Conservation (phyloP, 495 filamentous ascomycete species). For the Bombardia bombarda region DNA sequence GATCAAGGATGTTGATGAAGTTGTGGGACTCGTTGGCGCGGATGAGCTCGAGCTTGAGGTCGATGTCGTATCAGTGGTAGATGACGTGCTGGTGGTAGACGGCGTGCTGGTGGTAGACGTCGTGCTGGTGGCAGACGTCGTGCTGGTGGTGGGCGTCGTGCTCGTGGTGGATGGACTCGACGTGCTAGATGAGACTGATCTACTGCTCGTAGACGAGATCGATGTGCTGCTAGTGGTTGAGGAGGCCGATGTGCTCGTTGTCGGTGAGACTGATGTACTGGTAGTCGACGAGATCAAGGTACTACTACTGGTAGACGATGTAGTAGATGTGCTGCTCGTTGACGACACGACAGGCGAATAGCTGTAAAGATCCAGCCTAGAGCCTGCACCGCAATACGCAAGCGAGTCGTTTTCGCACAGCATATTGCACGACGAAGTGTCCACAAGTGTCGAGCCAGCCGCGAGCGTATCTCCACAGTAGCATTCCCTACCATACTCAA, state of each 20-base stretch:
- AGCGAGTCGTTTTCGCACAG: slow-evolving; percentile 24
- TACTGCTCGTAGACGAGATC: neutral
- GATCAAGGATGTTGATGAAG: neutral
- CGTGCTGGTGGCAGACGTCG: neutral
- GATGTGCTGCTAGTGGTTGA: neutral
- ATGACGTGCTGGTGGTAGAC: neutral
- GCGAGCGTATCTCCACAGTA: slow-evolving; percentile 36
- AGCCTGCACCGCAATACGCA: slow-evolving; percentile 15
- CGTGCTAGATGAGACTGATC: neutral
- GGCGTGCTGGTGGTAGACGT: neutral
- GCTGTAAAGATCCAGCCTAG: slow-evolving; percentile 9
- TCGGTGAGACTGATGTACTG: neutral
- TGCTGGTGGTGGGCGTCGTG: neutral
- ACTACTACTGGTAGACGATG: neutral
- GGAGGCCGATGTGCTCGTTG: neutral
- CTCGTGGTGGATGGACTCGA: neutral
- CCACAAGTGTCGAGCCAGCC: slow-evolving; percentile 13
- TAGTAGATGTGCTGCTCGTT: neutral
- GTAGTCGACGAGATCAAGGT: neutral
- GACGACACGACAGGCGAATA: neutral
- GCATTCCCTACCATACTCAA: slow-evolving; percentile 25
- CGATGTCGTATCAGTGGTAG: neutral
- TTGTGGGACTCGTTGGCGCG: neutral
- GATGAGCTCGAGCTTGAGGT: neutral
- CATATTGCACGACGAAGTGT: slow-evolving; percentile 22